phyloP scores from a whole-genome alignment of 1,284 basidiomycete species.

The Irpex sp. region DNA sequence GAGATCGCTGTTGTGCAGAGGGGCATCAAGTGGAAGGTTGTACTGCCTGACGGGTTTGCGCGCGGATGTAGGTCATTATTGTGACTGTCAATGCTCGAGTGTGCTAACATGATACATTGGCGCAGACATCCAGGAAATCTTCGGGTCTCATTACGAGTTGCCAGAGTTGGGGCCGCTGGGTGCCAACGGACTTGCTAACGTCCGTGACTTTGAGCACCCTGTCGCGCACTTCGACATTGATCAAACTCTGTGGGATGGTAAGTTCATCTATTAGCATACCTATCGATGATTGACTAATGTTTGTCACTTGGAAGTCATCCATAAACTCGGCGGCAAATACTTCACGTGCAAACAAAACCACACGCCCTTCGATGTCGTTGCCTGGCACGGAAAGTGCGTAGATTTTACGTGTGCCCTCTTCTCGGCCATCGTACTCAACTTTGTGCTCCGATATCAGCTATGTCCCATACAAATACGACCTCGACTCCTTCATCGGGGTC shows the following conservation, averaged over 20 bases:
- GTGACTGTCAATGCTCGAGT: not conserved
- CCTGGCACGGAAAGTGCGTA: constrained; percentile 60
- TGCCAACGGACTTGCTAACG: constrained; percentile 50
- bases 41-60: constrained; percentile 37
- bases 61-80: constrained; percentile 3
- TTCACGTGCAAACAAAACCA: constrained; percentile 56
- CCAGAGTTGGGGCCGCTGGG: constrained; percentile 63
- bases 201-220: constrained; percentile 58
- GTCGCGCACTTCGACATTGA: constrained; percentile 56
- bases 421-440: not conserved
- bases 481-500: constrained; percentile 61
- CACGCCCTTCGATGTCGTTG: constrained; percentile 71
- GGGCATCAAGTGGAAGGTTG: constrained; percentile 57
- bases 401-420: not conserved
- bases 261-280: constrained; percentile 12
- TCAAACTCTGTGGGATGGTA: constrained; percentile 48
- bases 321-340: constrained; percentile 50
- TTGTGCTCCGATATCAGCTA: constrained; percentile 37
- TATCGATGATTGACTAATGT: too few species aligned
- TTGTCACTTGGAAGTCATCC: not conserved
- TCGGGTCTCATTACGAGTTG: constrained; percentile 54
- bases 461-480: constrained; percentile 66
- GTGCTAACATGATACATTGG: too few species aligned
- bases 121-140: constrained; percentile 44
- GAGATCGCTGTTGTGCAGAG: constrained; percentile 59